These are phyloP conservation scores for Lanzia echinophila DNA, from an alignment of 2,329 filamentous ascomycete species.

Conservation along the genomic window DNA sequence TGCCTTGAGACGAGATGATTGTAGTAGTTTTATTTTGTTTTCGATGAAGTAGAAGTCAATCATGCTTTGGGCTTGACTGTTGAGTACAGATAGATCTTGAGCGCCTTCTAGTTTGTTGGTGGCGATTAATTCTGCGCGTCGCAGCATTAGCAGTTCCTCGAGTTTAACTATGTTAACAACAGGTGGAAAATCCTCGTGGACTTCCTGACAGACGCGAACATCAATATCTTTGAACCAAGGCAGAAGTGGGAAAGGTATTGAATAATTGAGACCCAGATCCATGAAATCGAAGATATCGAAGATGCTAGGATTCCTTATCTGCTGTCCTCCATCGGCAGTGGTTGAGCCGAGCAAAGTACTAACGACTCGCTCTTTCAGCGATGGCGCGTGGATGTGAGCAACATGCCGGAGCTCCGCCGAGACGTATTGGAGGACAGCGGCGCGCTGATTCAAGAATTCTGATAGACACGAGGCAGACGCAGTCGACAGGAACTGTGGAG, in stretches of 20 bases:
- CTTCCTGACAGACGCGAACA: constrained; percentile 56
- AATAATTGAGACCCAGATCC: constrained; percentile 48
- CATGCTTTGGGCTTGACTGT: constrained; percentile 53
- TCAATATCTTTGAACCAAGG: constrained; percentile 60
- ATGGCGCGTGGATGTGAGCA: constrained; percentile 62
- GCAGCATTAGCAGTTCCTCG: constrained; percentile 66
- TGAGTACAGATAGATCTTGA: constrained; percentile 44
- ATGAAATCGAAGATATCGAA: constrained; percentile 95
- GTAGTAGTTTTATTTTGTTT: constrained; percentile 56
- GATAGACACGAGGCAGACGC: constrained; percentile 23
- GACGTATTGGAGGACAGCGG: constrained; percentile 76
- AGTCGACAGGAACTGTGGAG: constrained; percentile 61
- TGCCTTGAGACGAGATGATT: constrained; percentile 50
- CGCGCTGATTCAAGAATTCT: constrained; percentile 71
- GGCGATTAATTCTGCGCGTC: constrained; percentile 54
- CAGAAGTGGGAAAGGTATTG: constrained; percentile 48
- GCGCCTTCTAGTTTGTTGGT: constrained; percentile 42
- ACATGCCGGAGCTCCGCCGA: constrained; percentile 77
- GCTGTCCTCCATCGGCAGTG: constrained; percentile 57
- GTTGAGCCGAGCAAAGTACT: constrained; percentile 74
- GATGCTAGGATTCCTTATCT: constrained; percentile 62
- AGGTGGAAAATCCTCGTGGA: constrained; percentile 48
- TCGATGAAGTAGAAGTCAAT: constrained; percentile 54
- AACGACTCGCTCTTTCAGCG: constrained; percentile 61
- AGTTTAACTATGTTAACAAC: constrained; percentile 66